phyloP scores from a whole-genome alignment of 108 stramenopile genomes.

The Pseudonitzschia pungens region DNA sequence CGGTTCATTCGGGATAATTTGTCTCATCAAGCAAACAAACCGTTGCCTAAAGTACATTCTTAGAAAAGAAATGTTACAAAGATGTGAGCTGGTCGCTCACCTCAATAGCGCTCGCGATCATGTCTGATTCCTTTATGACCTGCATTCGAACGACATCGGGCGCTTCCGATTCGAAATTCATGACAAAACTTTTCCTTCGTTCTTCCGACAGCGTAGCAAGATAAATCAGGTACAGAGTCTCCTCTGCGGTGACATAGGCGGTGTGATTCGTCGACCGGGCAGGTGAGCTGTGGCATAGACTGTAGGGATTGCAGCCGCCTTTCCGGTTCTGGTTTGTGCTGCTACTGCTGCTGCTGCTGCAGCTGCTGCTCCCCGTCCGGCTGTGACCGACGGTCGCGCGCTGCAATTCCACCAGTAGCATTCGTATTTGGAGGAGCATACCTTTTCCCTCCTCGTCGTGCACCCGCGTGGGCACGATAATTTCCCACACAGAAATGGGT shows the following conservation, averaged over 20 bases:
- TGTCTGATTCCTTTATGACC: slow-evolving; percentile 59
- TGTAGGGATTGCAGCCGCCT: not conserved
- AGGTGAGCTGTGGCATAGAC: not conserved
- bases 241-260: slow-evolving; percentile 31
- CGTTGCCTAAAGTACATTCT: too few species aligned
- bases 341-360: not conserved
- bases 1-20: too few species aligned
- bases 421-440: slow-evolving; percentile 15
- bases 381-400: not conserved
- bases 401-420: not conserved
- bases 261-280: not conserved
- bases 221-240: slow-evolving; percentile 59
- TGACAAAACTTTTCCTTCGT: slow-evolving; percentile 37
- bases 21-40: too few species aligned
- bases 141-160: slow-evolving; percentile 40
- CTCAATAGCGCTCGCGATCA: slow-evolving; percentile 65
- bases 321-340: not conserved
- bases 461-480: slow-evolving; percentile 56
- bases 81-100: slow-evolving; percentile 42
- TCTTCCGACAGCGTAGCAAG: slow-evolving; percentile 53
- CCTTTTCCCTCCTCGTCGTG: slow-evolving; percentile 22
- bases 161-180: slow-evolving; percentile 12
- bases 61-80: not conserved
- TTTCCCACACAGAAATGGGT: slow-evolving; percentile 47
- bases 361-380: not conserved